Percentiles rank a stretch among this genome's conserved stretches.
These are phyloP conservation scores for Microbotryum violaceum DNA, from an alignment of 1,284 basidiomycete species.

Conservation along the genomic window DNA sequence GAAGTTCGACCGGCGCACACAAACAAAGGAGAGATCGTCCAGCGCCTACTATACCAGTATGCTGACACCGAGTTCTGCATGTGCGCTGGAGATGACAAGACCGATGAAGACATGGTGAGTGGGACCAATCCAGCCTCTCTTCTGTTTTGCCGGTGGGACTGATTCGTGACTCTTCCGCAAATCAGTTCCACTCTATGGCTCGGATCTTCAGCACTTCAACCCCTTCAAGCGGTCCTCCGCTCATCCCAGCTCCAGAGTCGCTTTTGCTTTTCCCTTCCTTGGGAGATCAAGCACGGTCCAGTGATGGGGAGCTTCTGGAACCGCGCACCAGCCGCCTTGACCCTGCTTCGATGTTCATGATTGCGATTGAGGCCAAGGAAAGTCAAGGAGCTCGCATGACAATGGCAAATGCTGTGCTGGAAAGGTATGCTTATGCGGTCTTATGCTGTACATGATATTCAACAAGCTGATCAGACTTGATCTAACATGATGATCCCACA, in stretches of 20 bases:
- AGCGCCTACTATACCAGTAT: slow-evolving; percentile 82
- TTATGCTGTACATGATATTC: background rate
- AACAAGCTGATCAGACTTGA: background rate
- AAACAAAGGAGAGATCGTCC: slow-evolving; percentile 93
- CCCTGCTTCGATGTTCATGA: slow-evolving; percentile 30
- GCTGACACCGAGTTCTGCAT: slow-evolving; percentile 91
- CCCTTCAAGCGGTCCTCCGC: slow-evolving; percentile 19
- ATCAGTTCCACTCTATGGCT: slow-evolving; percentile 32
- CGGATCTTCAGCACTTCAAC: slow-evolving; percentile 25
- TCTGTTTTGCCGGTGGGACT: background rate
- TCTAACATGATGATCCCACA: background rate
- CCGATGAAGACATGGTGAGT: slow-evolving; percentile 42
- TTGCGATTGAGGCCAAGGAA: slow-evolving; percentile 31
- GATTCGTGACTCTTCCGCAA: background rate
- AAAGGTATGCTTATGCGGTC: slow-evolving; percentile 8
- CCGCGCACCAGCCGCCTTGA: slow-evolving; percentile 27
- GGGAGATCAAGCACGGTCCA: slow-evolving; percentile 4
- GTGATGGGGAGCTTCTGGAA: slow-evolving; percentile 9
- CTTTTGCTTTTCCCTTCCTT: slow-evolving; percentile 30
- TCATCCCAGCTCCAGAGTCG: slow-evolving; percentile 27
- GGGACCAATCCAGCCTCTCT: too few species aligned
- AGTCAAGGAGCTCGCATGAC: slow-evolving; percentile 25
- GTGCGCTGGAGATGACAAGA: slow-evolving; percentile 97
- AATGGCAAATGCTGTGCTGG: slow-evolving; percentile 31
- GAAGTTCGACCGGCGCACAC: slow-evolving; percentile 90